Conservation (phyloP, 345 rosid species). For the Eutrema japonicum region DNA sequence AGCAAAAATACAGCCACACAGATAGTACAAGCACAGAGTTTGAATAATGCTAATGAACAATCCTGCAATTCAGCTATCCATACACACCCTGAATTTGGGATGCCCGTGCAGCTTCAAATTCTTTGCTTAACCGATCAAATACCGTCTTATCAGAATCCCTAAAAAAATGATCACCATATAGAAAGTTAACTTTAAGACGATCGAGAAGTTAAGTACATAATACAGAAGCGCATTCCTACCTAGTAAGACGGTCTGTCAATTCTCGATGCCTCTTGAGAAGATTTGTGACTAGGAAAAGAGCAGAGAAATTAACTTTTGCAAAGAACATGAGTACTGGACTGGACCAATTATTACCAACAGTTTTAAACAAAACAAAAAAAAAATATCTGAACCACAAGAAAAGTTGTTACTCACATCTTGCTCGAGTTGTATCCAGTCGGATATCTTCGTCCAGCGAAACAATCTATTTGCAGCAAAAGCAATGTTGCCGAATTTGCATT, state of each 20-base stretch:
- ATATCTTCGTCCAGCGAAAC: slow-evolving; percentile 65
- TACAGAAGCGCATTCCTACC: slow-evolving; percentile 48
- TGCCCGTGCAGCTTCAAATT: slow-evolving; percentile 84
- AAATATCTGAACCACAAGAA: slow-evolving; percentile 14
- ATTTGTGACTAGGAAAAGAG: slow-evolving; percentile 62
- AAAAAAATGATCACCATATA: slow-evolving; percentile 16
- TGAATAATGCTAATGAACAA: slow-evolving; percentile 17
- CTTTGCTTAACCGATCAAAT: slow-evolving; percentile 83
- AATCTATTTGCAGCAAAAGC: slow-evolving; percentile 49
- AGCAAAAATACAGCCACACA: slow-evolving; percentile 18
- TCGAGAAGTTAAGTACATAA: background rate
- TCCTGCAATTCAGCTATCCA: slow-evolving; percentile 17
- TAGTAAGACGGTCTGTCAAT: slow-evolving; percentile 75
- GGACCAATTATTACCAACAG: slow-evolving; percentile 4
- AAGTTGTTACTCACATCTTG: slow-evolving; percentile 58
- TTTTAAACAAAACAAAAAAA: slow-evolving; percentile 5
- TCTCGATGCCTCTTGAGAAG: slow-evolving; percentile 85
- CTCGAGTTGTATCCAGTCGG: slow-evolving; percentile 72
- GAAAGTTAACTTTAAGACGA: slow-evolving; percentile 12
- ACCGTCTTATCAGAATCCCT: slow-evolving; percentile 95
- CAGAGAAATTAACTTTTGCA: slow-evolving; percentile 23
- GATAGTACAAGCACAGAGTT: background rate
- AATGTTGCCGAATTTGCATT: background rate
- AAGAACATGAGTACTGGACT: slow-evolving; percentile 18
- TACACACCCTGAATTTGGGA: slow-evolving; percentile 77